Conservation (phyloP, 441 rosid species). For the Mallotus repandus region DNA sequence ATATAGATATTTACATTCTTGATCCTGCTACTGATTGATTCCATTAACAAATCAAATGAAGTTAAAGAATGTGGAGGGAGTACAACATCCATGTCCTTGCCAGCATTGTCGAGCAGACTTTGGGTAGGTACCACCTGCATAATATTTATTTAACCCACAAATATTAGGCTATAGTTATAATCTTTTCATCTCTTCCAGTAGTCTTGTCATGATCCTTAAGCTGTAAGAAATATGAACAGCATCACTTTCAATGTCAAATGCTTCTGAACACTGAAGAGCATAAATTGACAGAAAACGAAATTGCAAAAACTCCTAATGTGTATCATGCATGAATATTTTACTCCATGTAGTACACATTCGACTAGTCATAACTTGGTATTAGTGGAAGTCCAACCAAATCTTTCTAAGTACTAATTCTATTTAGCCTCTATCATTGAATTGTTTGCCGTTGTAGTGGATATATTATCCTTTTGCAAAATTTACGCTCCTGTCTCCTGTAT, state of each 20-base stretch:
- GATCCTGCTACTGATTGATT: slow-evolving; percentile 36
- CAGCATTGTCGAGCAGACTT: slow-evolving; percentile 39
- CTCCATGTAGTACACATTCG: no score
- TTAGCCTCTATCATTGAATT: background rate
- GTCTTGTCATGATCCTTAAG: background rate
- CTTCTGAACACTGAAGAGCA: background rate
- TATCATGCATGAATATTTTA: background rate
- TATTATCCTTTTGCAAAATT: background rate
- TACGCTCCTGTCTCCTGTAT: background rate
- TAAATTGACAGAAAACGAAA: background rate
- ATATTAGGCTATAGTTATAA: background rate
- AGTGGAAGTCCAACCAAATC: background rate
- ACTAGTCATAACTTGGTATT: no score
- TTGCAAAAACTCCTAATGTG: background rate
- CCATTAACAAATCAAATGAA: slow-evolving; percentile 61
- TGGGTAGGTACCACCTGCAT: slow-evolving; percentile 58
- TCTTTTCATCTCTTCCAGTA: background rate
- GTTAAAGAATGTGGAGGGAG: slow-evolving; percentile 62
- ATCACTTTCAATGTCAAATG: background rate
- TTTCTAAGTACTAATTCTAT: background rate
- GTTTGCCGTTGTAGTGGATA: background rate
- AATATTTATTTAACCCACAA: background rate
- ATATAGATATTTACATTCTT: no score
- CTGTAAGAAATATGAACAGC: background rate
- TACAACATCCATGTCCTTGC: slow-evolving; percentile 44